Base-by-base conservation (phyloP, 1,284 basidiomycete species). In the Cryptococcus wingfieldii region DNA sequence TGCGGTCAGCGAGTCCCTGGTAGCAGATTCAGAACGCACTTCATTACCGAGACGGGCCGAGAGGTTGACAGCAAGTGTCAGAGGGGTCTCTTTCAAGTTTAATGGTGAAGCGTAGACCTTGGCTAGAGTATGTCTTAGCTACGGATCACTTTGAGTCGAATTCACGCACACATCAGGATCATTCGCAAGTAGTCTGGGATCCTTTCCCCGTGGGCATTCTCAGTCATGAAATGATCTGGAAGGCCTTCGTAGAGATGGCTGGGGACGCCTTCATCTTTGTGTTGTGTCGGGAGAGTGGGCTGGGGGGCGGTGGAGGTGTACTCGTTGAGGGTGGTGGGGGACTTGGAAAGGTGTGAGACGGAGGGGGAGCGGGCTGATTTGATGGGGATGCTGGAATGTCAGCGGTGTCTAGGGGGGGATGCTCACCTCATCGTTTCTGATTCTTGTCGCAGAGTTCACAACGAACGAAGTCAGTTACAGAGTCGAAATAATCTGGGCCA, bases 101-200 rank as follows among this genome's bases (percentile, higher is more conserved):
- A 78, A 56, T 9, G 77, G 77, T 0, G 72, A 65, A 56, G 94
- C 89, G 77, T 98, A 98, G 54, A 97, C 91, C 75, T 94, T 93
- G 19, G 94, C 76, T 77, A 59, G 25, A 25, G 42, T 28, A 5
- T 42, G 12, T 14, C 18, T 19, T n/a, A 12, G 18, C 42, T 10
- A 14, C 42, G n/a, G 42, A 44, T n/a, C 4, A 7, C 42, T 12
- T n/a, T 10, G 19, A 47, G 8, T 18, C n/a, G n/a, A 12, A 10
- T 27, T 12, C n/a, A 69, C 74, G 55, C 49, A 77, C 76, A 86
- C 48, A 87, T 89, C 54, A 98, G 82, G 71, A 96, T 97, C 62
- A 98, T 86, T 44, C 88, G 83, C 38, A 98, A 83, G 74, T 98
- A 98, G 77, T 98, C 95, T 0, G 94, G 94, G 7, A 86, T 86